Base-by-base conservation (phyloP, 805 yeast genomes). In the Hanseniaspora pseudoguilliermondii region DNA sequence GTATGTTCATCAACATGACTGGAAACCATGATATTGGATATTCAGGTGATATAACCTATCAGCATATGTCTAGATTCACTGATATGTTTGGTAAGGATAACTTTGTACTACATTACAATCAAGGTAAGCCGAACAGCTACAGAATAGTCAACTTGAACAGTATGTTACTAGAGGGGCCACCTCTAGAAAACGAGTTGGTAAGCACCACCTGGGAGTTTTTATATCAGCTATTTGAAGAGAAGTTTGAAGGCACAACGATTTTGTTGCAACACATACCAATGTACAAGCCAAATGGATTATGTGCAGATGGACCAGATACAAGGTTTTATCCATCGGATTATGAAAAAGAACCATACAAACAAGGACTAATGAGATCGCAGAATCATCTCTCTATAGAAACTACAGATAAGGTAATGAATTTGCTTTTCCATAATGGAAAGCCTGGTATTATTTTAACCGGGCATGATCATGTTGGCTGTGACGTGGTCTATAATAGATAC, bases 11-110 rank as follows among this genome's bases (percentile, higher is more conserved):
- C 59, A 93, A 93, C 66, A 72, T 93, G 48, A 83, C 95, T 1
- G 98, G 98, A 1, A 93, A 93, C 66, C 98, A 93, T 66, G 98
- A 93, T 67, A 82, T 91, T 49, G 98, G 98, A 0, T 91, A 93
- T 66, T 79, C 86, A 49, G 97, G 97, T 0, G 98, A 93, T 68
- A 87, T 95, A 42, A 89, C 96, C 0, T 81, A 82, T 72, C 96
- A 87, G 63, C 95, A 95, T 63, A 80, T 88, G 81, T 79, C 86
- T 1, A 74, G 98, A 60, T 93, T 81, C 71, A 75, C 75, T 55
- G 71, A 72, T 41, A 71, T 84, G 32, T 93, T 85, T 69, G 98
- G 98, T 36, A 79, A 81, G 62, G 87, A 88, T 63, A 91, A 91
- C 68, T 91, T 75, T 65, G 87, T 86, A 71, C 79, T 84, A 51